A percentile compares a stretch with the other conserved stretches of the same genome.
These are phyloP conservation scores for Lipomyces spencermartinsiae DNA, from an alignment of 805 yeast genomes.

Conservation along the genomic window DNA sequence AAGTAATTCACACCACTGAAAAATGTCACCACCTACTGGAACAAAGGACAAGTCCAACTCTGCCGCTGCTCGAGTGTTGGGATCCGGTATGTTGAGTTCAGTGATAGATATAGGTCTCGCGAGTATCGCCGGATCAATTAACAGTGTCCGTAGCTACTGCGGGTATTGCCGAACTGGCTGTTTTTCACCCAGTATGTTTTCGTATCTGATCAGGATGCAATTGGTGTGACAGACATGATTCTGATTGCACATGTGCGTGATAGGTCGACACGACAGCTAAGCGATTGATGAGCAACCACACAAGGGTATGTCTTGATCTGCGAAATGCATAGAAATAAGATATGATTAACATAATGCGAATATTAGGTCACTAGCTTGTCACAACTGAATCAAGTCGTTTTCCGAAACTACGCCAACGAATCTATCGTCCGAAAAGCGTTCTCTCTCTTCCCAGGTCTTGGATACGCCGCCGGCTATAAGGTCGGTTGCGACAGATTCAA, in stretches of 20 bases:
- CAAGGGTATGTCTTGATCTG: slow-evolving; percentile 62
- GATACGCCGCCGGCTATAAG: slow-evolving; percentile 97
- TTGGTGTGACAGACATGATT: not conserved
- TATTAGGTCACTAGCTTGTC: slow-evolving; percentile 61
- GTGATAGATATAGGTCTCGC: not conserved
- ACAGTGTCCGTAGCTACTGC: slow-evolving; percentile 57
- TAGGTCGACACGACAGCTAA: slow-evolving; percentile 90
- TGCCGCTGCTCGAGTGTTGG: slow-evolving; percentile 86
- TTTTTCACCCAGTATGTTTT: slow-evolving; percentile 84
- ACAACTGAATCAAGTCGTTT: slow-evolving; percentile 84
- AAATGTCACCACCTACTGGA: slow-evolving; percentile 43
- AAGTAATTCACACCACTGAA: not conserved
- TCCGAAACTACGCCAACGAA: slow-evolving; percentile 78
- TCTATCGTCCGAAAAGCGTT: slow-evolving; percentile 72
- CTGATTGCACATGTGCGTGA: not conserved
- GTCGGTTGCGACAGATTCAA: slow-evolving; percentile 31
- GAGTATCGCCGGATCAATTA: not conserved
- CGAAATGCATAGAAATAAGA: not conserved
- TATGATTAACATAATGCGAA: not conserved
- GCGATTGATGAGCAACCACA: slow-evolving; percentile 88
- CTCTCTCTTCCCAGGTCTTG: slow-evolving; percentile 95
- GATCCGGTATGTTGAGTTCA: slow-evolving; percentile 59
- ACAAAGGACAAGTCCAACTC: slow-evolving; percentile 80
- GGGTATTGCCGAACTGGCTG: slow-evolving; percentile 94
- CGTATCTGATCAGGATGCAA: not conserved